A percentile compares a stretch with the other conserved stretches of the same genome.
phyloP scores from a whole-genome alignment of 495 filamentous ascomycete species.

The Neurospora sp. region DNA sequence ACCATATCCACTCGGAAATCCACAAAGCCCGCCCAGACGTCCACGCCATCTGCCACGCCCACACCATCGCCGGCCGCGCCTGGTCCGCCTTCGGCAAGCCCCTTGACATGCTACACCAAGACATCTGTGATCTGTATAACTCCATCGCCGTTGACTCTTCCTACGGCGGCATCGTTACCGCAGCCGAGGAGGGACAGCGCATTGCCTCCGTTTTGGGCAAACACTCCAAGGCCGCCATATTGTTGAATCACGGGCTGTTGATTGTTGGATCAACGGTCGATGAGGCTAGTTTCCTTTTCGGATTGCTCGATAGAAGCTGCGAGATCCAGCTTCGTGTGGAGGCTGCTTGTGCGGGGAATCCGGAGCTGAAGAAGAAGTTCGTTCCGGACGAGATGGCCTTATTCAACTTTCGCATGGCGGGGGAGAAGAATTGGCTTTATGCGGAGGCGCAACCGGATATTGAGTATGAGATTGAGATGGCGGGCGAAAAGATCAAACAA shows the following conservation, averaged over 20 bases:
- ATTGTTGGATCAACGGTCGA: conserved; percentile 45
- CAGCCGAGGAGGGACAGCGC: conserved; percentile 36
- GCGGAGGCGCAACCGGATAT: conserved; percentile 37
- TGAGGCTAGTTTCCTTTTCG: conserved; percentile 46
- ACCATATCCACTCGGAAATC: conserved; percentile 54
- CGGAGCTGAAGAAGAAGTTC: conserved; percentile 28
- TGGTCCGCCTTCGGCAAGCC: conserved; percentile 42
- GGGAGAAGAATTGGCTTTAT: conserved; percentile 34
- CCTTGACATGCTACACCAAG: conserved; percentile 51
- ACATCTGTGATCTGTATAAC: conserved; percentile 45
- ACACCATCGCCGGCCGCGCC: conserved; percentile 42
- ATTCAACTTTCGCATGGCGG: conserved; percentile 44
- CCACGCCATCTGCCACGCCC: conserved; percentile 46
- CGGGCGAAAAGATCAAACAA: conserved; percentile 23
- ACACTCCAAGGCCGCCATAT: conserved; percentile 36
- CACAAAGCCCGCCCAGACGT: conserved; percentile 45
- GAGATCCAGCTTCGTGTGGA: conserved; percentile 41
- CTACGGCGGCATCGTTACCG: conserved; percentile 50
- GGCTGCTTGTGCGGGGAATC: conserved; percentile 29
- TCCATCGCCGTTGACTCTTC: conserved; percentile 41
- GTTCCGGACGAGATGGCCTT: conserved; percentile 43
- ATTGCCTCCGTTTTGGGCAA: conserved; percentile 40
- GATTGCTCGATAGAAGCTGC: conserved; percentile 41
- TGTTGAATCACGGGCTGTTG: conserved; percentile 47
- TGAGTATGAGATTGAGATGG: conserved; percentile 32